phyloP scores from a whole-genome alignment of 1,284 basidiomycete species.

The Marasmius tenuissimus region DNA sequence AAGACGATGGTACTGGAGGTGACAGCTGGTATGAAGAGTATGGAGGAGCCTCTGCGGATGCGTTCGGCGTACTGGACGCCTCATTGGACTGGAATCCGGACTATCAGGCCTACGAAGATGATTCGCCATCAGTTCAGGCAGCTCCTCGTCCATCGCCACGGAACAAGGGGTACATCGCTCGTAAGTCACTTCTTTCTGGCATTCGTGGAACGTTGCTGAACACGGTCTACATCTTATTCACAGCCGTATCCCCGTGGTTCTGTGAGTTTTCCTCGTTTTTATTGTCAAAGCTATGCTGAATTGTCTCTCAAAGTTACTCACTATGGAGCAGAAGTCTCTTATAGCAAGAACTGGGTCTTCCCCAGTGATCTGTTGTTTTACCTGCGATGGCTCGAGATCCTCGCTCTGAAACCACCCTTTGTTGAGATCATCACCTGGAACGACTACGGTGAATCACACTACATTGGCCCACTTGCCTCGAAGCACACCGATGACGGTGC shows the following conservation, averaged over 20 bases:
- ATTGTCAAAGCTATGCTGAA: background rate
- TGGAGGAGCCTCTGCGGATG: no score
- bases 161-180: slow-evolving; percentile 32
- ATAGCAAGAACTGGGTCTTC: slow-evolving; percentile 34
- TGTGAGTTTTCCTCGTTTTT: slow-evolving; percentile 14
- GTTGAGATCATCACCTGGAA: slow-evolving; percentile 39
- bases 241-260: slow-evolving; percentile 44
- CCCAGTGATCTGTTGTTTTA: slow-evolving; percentile 32
- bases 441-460: slow-evolving; percentile 25
- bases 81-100: no score
- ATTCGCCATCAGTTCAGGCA: no score
- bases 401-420: slow-evolving; percentile 31
- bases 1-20: no score
- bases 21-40: no score
- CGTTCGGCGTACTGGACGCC: no score
- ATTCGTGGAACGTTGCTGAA: slow-evolving; percentile 18
- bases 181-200: slow-evolving; percentile 18
- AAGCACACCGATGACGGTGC: slow-evolving; percentile 23
- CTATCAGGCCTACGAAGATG: no score
- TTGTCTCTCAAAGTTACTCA: slow-evolving; percentile 28
- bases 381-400: slow-evolving; percentile 28
- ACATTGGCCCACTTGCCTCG: slow-evolving; percentile 21
- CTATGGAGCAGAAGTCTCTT: slow-evolving; percentile 27
- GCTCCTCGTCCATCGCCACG: no score
- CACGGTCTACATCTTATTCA: slow-evolving; percentile 5